Conservation (phyloP, 805 yeast genomes). For the Lipomyces yamadae region DNA sequence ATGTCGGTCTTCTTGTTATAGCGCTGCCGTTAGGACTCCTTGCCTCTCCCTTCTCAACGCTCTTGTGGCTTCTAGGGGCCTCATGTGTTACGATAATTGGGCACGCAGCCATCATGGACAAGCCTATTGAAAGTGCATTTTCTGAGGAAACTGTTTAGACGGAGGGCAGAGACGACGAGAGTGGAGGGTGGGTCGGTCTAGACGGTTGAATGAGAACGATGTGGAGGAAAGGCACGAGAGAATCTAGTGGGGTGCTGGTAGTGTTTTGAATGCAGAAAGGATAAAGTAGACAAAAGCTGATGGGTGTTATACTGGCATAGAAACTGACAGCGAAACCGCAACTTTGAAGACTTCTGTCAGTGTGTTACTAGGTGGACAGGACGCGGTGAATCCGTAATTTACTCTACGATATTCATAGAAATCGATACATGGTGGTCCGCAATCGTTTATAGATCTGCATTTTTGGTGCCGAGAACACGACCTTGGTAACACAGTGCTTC, state of each 20-base stretch:
- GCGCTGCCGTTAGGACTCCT: constrained; percentile 81
- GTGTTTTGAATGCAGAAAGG: background rate
- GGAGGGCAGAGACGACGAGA: constrained; percentile 11
- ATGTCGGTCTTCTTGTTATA: constrained; percentile 77
- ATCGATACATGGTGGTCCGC: constrained; percentile 2
- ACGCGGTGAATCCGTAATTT: constrained; percentile 6
- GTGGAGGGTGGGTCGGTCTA: constrained; percentile 32
- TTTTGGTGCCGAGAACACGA: constrained; percentile 5
- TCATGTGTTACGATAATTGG: constrained; percentile 76
- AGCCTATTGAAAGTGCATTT: constrained; percentile 93
- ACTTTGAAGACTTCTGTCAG: background rate
- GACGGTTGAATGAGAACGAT: constrained; percentile 23
- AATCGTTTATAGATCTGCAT: too few species aligned
- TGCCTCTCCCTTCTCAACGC: constrained; percentile 86
- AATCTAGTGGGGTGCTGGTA: background rate
- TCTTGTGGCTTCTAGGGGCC: constrained; percentile 91
- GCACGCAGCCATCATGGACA: constrained; percentile 91
- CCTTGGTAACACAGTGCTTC: background rate
- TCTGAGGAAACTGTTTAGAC: constrained; percentile 67
- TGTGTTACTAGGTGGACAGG: background rate
- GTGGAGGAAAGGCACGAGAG: constrained; percentile 7
- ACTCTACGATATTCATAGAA: constrained; percentile 21
- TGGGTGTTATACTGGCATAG: background rate
- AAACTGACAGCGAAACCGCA: constrained; percentile 3
- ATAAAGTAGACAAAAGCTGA: constrained; percentile 7